Evolutionary conservation across 2,329 filamentous ascomycete genomes (phyloP), one percentile per base, ranked within the genome.

Genomic region (Neonectria punicea): DNA sequence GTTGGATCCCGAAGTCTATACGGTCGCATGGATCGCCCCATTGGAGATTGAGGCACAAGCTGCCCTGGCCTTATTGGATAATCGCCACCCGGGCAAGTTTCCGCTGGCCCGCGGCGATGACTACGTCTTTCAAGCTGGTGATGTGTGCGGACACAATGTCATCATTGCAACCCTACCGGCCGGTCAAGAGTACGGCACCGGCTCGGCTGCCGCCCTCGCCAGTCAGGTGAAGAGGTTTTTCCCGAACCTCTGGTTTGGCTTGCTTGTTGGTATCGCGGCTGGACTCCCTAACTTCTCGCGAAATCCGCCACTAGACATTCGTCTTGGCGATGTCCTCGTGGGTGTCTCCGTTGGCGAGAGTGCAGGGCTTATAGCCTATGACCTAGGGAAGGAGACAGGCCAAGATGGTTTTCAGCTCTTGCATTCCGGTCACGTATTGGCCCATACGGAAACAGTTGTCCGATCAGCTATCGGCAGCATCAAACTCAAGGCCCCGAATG

Each of bases 321-420:
- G 79, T 2, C 72, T 81, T 14, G 79, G 79, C 1, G 77, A 81
- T 65, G 72, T 81, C 0, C 72, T 81, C 5, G 76, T 81, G 1
- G 75, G 69, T 8, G 50, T 78, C 3, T 62, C 74, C 0, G 58
- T 71, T 0, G 67, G 71, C 0, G 71, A 77, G 0, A 71, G 63
- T 14, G 61, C 77, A 0, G 77, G 69, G 0, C 47, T 80, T 0
- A 46, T 80, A 1, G 69, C 76, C 0, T 81, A 80, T 30, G 73
- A 77, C 1, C 53, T 80, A 0, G 79, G 79, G 0, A 80, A 78
- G 41, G 78, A 80, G 18, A 77, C 59, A 2, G 64, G 46, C 0
- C 11, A 25, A 22, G 60, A 73, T 11, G 74, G 71, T 0, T 75
- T 80, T 20, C 67, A 76, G 46, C 72, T 68, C 0, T 32, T 80